A percentile compares a stretch with the other conserved stretches of the same genome.
Evolutionary conservation across 768 basidiomycete species (phyloP).

Genomic region (Auriscalpium microsporum): DNA sequence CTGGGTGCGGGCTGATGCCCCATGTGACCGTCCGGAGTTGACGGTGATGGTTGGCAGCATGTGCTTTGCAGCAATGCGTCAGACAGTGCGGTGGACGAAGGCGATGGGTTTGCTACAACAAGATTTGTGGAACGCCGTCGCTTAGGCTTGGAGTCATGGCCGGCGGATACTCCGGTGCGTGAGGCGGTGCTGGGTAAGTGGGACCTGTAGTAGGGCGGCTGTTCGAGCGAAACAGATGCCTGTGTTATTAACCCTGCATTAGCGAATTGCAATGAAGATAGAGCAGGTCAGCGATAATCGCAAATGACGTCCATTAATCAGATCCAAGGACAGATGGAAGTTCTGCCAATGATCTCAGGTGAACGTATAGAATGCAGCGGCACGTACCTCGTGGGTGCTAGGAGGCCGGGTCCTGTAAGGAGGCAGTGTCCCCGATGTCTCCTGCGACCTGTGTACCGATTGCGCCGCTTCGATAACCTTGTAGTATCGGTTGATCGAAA

Average conservation of each 20-base stretch:
- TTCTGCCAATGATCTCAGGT: background rate
- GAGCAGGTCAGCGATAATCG: background rate
- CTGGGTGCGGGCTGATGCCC: too few relatives aligned
- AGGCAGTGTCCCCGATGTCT: slow-evolving; percentile 1
- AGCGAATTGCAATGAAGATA: background rate
- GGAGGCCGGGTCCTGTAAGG: background rate
- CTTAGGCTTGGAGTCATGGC: background rate
- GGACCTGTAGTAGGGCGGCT: background rate
- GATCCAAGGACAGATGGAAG: too few relatives aligned
- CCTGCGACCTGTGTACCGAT: background rate
- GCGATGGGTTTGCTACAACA: background rate
- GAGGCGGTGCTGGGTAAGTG: background rate
- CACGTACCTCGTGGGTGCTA: background rate
- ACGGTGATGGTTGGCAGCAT: background rate
- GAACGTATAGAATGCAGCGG: background rate
- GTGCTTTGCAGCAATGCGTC: background rate
- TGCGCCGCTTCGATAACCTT: background rate
- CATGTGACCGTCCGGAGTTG: background rate
- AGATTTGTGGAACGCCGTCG: background rate
- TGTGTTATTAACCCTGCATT: background rate
- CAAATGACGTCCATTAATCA: too few relatives aligned
- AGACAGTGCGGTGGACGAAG: background rate
- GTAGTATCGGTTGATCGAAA: background rate
- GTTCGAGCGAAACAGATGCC: background rate
- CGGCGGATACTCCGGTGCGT: background rate